Evolutionary conservation across 1,139 yeast species (phyloP), one percentile per base, ranked within the genome.

Genomic region (Scheffersomyces lignicola): DNA sequence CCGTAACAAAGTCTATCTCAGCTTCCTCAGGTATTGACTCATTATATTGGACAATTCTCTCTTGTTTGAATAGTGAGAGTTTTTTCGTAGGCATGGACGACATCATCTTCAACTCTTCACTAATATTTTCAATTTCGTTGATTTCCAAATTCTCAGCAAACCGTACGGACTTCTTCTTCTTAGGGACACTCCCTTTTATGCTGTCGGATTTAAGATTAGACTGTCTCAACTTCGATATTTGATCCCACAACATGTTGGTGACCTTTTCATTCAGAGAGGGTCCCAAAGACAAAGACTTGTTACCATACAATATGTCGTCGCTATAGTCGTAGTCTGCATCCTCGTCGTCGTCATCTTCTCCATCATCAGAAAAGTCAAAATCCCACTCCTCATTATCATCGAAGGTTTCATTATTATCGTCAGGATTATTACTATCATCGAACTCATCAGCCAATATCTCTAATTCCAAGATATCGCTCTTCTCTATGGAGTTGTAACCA

Each of bases 61-160:
- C 42, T 31, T 47, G 51, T 24, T 43, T 47, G 25, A 47, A 47
- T 22, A 47, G 38, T 8, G 51, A 47, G 14, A 37, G 16, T 24
- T 18, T 34, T 26, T 39, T 45, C 4, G 34, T 22, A 7, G 31
- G 21, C 10, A 18, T 18, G 6, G 39, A 37, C 8, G 38, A 35
- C n/a, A 69, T 62, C 4, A 54, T 49, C 44, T 61, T 69, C 29
- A 47, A 36, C n/a, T 31, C 73, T 21, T 68, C 71, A 52, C 81
- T 78, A 11, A 79, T 62, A 48, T 73, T 76, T 34, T 78, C 83
- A 18, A 81, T 68, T 45, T 78, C 81, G 37, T 75, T 76, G n/a
- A 81, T 68, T 37, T 78, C 76, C 32, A 78, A 62, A 2, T 58
- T 53, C 2, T 69, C 62, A 1, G 80, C 71, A 56, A 80, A 80